These are phyloP conservation scores for Malassezia japonica DNA, from an alignment of 1,284 basidiomycete genomes.

Conservation along the genomic window DNA sequence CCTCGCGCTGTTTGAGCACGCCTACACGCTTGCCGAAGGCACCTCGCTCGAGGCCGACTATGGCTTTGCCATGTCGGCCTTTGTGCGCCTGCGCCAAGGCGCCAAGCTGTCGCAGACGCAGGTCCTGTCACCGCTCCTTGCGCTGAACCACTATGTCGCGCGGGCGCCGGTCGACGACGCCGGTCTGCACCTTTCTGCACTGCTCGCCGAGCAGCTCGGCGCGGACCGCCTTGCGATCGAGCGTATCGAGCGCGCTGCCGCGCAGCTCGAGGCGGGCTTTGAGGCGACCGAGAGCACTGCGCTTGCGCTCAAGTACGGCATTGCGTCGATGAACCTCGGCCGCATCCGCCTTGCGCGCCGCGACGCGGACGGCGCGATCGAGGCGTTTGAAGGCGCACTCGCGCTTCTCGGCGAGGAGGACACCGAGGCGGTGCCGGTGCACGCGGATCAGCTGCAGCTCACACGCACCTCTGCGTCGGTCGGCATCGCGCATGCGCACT, in stretches of 20 bases:
- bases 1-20: slow-evolving; percentile 68
- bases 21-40: slow-evolving; percentile 62
- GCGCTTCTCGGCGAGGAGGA: slow-evolving; percentile 58
- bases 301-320: slow-evolving; percentile 68
- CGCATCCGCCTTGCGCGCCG: slow-evolving; percentile 61
- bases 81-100: slow-evolving; percentile 51
- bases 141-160: slow-evolving; percentile 66
- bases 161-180: slow-evolving; percentile 62
- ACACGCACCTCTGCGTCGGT: slow-evolving; percentile 15
- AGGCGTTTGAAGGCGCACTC: slow-evolving; percentile 63
- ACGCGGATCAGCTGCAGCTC: slow-evolving; percentile 3
- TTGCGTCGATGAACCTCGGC: slow-evolving; percentile 73
- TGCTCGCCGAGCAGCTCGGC: slow-evolving; percentile 75
- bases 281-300: slow-evolving; percentile 71
- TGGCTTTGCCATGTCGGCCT: slow-evolving; percentile 56
- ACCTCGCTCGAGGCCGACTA: slow-evolving; percentile 70
- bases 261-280: slow-evolving; percentile 72
- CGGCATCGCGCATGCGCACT: slow-evolving; percentile 18
- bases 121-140: slow-evolving; percentile 56
- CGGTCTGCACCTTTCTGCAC: slow-evolving; percentile 72
- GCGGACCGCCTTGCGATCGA: slow-evolving; percentile 59
- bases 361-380: slow-evolving; percentile 58
- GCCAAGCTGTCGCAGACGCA: slow-evolving; percentile 12
- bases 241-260: slow-evolving; percentile 60
- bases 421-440: slow-evolving; percentile 48